These are phyloP conservation scores for Aspergillus pseudotamarii DNA, from an alignment of 2,329 filamentous ascomycete species.

Conservation along the genomic window DNA sequence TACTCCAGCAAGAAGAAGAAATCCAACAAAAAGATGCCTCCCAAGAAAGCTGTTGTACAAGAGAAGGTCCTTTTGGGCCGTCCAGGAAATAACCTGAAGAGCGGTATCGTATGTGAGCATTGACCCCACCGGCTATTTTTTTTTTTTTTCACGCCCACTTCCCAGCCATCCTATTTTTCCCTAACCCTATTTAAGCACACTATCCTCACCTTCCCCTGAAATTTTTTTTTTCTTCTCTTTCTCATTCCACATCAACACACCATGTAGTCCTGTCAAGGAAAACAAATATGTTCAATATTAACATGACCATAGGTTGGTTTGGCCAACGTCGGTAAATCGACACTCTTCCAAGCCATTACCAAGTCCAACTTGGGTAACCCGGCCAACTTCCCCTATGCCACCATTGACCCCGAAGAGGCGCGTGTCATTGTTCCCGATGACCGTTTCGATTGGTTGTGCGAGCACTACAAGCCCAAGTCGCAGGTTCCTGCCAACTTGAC, in stretches of 20 bases:
- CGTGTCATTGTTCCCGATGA: slow-evolving; percentile 96
- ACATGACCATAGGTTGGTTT: slow-evolving; percentile 74
- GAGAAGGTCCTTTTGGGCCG: slow-evolving; percentile 96
- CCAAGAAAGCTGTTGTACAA: slow-evolving; percentile 89
- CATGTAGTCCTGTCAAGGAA: slow-evolving; percentile 11
- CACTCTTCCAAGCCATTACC: slow-evolving; percentile 98
- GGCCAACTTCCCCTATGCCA: slow-evolving; percentile 98
- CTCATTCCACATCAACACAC: slow-evolving; percentile 9
- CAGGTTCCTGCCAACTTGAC: slow-evolving; percentile 96
- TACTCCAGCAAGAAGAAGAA: slow-evolving; percentile 63
- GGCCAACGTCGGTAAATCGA: slow-evolving; percentile 99
- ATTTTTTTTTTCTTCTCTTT: slow-evolving; percentile 8
- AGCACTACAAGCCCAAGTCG: slow-evolving; percentile 98
- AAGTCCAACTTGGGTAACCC: slow-evolving; percentile 97
- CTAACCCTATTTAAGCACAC: slow-evolving; percentile 21
- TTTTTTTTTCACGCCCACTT: slow-evolving; percentile 21
- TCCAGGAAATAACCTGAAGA: slow-evolving; percentile 97
- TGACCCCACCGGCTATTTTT: slow-evolving; percentile 36
- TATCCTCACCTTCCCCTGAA: slow-evolving; percentile 14
- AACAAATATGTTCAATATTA: slow-evolving; percentile 15
- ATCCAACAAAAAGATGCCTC: slow-evolving; percentile 76
- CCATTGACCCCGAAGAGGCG: slow-evolving; percentile 97
- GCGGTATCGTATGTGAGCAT: slow-evolving; percentile 86
- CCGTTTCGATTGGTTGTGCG: slow-evolving; percentile 90
- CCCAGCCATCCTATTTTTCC: slow-evolving; percentile 29